A percentile compares a stretch with the other conserved stretches of the same genome.
Conservation (phyloP, 768 basidiomycete genomes). For the Termitomyces sp. region DNA sequence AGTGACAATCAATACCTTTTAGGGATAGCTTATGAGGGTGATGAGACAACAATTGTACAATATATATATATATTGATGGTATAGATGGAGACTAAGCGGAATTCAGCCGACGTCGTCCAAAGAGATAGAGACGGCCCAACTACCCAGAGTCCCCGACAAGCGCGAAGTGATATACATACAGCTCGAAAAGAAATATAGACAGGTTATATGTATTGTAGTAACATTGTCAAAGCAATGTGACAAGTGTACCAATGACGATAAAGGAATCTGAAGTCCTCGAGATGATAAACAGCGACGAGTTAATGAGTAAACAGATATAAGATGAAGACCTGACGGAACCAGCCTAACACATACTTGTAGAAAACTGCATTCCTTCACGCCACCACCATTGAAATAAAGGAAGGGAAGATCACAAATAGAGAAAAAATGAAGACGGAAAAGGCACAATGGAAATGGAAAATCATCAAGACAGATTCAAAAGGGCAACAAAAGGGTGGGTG, state of each 20-base stretch:
- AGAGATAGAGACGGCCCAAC: background rate
- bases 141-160: background rate
- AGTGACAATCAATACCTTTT: background rate
- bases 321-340: constrained; percentile 19
- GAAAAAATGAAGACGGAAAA: background rate
- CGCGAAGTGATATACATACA: background rate
- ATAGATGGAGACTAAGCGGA: constrained; percentile 12
- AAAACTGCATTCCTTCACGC: constrained; percentile 5
- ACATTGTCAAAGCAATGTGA: no score
- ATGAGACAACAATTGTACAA: background rate
- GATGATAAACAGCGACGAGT: background rate
- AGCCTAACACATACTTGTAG: background rate
- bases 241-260: background rate
- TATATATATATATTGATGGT: constrained; percentile 8
- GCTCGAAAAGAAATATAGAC: background rate
- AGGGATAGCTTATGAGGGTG: background rate
- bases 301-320: constrained; percentile 12
- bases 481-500: background rate
- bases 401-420: background rate
- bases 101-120: background rate
- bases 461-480: background rate
- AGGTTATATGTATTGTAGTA: no score
- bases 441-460: background rate
- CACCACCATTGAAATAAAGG: constrained; percentile 6
- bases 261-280: background rate